Conservation (phyloP, 73 alveolate genomes). For the Symbiodinium pilosum region DNA sequence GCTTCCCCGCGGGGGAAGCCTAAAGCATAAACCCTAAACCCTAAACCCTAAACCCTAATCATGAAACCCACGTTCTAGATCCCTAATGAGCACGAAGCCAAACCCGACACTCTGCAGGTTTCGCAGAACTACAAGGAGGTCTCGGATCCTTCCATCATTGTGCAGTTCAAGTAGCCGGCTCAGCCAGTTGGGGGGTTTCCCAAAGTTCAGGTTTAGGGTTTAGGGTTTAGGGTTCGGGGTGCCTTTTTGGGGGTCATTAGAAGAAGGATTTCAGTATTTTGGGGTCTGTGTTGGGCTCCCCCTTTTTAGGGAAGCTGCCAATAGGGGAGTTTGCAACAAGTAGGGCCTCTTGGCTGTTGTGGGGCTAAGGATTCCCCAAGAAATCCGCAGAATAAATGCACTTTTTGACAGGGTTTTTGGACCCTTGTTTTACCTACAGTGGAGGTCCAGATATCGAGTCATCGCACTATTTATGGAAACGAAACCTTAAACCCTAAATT, state of each 20-base stretch:
- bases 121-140: slow-evolving; percentile 97
- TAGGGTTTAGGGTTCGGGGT: slow-evolving; percentile 96
- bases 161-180: slow-evolving; percentile 96
- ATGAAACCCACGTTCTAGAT: not conserved
- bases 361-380: no score
- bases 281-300: not conserved
- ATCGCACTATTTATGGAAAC: no score
- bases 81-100: not conserved
- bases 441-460: not conserved
- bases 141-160: slow-evolving; percentile 99
- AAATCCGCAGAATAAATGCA: not conserved
- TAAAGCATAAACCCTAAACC: not conserved
- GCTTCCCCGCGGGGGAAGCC: not conserved
- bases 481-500: no score
- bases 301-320: no score
- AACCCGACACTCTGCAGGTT: slow-evolving; percentile 10
- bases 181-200: not conserved
- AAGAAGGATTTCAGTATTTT: no score
- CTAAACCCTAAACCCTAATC: not conserved
- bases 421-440: not conserved
- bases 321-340: no score
- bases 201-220: slow-evolving; percentile 95
- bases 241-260: no score
- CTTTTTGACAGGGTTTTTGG: not conserved
- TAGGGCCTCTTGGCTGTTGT: no score